Base-by-base conservation (phyloP, 177 flowering plant genomes). In the Tripterygium wilfordii region DNA sequence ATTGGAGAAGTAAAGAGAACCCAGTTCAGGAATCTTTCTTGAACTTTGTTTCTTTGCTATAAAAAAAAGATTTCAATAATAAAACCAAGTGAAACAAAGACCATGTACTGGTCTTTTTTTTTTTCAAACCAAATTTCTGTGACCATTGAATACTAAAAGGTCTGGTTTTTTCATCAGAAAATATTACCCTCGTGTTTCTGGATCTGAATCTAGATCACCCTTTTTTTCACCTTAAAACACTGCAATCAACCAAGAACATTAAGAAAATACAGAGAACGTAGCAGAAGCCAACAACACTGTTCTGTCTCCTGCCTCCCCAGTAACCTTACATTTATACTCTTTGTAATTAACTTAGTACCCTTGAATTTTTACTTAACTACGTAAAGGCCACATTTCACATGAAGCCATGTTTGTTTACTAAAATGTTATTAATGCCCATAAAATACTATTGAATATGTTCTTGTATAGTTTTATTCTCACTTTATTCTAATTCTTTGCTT, bases 151-250 rank as follows among this genome's bases (percentile, higher is more conserved):
- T n/a, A n/a, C n/a, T n/a, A n/a, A n/a, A n/a, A n/a, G n/a, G n/a
- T n/a, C n/a, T n/a, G n/a, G n/a, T n/a, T n/a, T n/a, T 44, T 19
- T 19, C 21, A 21, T 24, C n/a, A 33, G n/a, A 36, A 3, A n/a
- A 16, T 36, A 44, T 43, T 37, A 50, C 36, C n/a, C 54, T 50
- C n/a, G 13, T 21, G 2, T 29, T 45, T 45, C 20, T 36, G 30
- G 39, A 31, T 23, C n/a, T 18, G 36, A 30, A 18, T 1, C 26
- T 2, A 9, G 23, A 40, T 16, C 15, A 22, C 44, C 14, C 7
- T 22, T 22, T 40, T 21, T 22, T 21, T 40, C 32, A 1, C 15
- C 1, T 2, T 1, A 23, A 23, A 42, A 29, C 49, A 45, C 36
- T 28, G 36, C 28, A 28, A 28, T 17, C 49, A 45, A n/a, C n/a